These are phyloP conservation scores for Batrachochytrium dendrobatidis DNA, from an alignment of 371 early-diverging fungal species.

Conservation along the genomic window DNA sequence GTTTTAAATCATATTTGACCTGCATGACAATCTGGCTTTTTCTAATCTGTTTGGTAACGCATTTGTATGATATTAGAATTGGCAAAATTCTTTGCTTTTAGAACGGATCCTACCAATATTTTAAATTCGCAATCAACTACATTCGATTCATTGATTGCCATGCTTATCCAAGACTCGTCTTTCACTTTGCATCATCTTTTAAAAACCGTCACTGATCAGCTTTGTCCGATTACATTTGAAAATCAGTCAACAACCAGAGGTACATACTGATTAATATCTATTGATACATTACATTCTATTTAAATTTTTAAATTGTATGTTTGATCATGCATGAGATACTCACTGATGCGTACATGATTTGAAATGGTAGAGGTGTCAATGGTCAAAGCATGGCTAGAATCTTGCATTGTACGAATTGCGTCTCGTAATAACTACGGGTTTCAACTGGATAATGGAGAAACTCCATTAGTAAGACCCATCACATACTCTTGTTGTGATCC, in stretches of 20 bases:
- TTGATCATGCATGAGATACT: too few relatives aligned
- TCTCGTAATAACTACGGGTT: background rate
- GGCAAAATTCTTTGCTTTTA: background rate
- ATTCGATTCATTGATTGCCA: constrained; percentile 1
- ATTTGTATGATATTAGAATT: background rate
- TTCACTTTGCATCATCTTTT: background rate
- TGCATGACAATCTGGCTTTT: too few relatives aligned
- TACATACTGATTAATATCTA: background rate
- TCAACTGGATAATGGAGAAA: background rate
- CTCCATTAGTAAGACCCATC: background rate
- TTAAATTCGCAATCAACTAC: background rate
- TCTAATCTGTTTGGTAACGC: background rate
- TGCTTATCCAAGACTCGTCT: background rate
- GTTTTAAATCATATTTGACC: too few relatives aligned
- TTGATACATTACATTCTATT: background rate
- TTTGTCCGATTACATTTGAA: constrained; percentile 2
- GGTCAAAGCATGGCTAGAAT: background rate
- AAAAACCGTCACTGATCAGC: background rate
- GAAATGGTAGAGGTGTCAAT: background rate
- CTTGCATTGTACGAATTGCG: background rate
- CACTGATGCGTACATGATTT: background rate
- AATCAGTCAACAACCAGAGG: background rate
- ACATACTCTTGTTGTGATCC: background rate
- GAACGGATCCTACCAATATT: background rate
- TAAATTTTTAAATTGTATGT: background rate